Percentiles rank a stretch among this genome's conserved stretches.
These are phyloP conservation scores for Tuber umbilicatum DNA, from an alignment of 495 filamentous ascomycete species.

Conservation along the genomic window DNA sequence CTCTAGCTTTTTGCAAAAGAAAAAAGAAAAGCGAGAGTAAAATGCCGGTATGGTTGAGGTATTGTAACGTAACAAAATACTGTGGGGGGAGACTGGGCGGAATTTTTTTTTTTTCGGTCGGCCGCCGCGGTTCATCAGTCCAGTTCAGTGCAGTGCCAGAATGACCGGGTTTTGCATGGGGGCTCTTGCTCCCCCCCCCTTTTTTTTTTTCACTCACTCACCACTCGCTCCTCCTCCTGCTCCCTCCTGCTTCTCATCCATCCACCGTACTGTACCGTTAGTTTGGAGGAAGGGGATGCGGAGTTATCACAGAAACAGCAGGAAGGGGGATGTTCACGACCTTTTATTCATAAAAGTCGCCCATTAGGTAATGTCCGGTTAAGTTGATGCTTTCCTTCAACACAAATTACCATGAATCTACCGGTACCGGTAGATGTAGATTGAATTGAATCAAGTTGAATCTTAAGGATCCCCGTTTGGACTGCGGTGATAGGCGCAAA, in stretches of 20 bases:
- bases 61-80: background rate
- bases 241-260: background rate
- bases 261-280: background rate
- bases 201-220: background rate
- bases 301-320: background rate
- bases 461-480: background rate
- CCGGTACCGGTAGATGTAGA: background rate
- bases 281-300: background rate
- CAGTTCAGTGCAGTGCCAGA: background rate
- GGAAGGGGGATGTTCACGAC: background rate
- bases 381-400: background rate
- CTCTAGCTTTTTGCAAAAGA: slow-evolving; percentile 4
- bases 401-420: background rate
- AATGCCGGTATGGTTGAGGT: background rate
- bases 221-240: background rate
- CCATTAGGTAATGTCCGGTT: background rate
- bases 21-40: background rate
- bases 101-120: slow-evolving; percentile 1
- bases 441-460: background rate
- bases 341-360: background rate
- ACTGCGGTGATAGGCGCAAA: background rate
- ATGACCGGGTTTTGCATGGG: background rate
- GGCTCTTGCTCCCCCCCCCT: background rate
- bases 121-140: background rate
- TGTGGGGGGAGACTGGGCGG: background rate